Evolutionary conservation across 2,329 filamentous ascomycete genomes (phyloP), one percentile per base, ranked within the genome.

Genomic region (Zasmidium angulare): DNA sequence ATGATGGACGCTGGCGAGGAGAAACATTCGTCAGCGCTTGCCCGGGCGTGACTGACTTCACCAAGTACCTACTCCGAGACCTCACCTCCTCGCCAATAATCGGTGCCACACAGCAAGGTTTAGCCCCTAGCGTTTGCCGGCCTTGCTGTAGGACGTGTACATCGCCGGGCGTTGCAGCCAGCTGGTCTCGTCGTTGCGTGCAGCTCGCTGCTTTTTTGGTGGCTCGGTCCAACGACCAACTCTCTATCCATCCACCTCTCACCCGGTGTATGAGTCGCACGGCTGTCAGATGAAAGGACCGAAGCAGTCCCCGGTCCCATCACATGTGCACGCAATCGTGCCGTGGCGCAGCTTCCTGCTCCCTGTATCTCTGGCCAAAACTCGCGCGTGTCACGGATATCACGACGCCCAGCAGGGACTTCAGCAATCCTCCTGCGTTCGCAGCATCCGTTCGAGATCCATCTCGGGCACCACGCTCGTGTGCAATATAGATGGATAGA

Each of bases 11-110:
- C n/a, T n/a, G 36, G 1, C 47, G 43, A 55, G 40, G 40, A 55
- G 53, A 55, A 55, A 23, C n/a, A 46, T 53, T 53, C 51, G 51
- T 53, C 51, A 53, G 40, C 51, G 46, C 26, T 48, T 31, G n/a
- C 31, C 43, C 53, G 14, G 40, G 53, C 47, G 4, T 21, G n/a
- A 17, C 23, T 40, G n/a, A 29, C 51, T 53, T n/a, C 21, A 31
- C 53, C 31, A 48, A 48, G 53, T 47, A 55, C 40, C 19, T 54
- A 4, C 20, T 48, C 24, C 53, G 53, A 55, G 40, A 55, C 21
- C 40, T 29, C 53, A 48, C 6, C 22, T 26, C 1, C 19, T 7
- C 46, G 43, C 53, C 53, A 55, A 55, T 48, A 22, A 55, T 29
- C 43, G 43, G 40, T 29, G 40, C 40, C 52, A 47, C 23, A 20